Conservation (phyloP, 1,284 basidiomycete species). For the Ustilago trichophora region DNA sequence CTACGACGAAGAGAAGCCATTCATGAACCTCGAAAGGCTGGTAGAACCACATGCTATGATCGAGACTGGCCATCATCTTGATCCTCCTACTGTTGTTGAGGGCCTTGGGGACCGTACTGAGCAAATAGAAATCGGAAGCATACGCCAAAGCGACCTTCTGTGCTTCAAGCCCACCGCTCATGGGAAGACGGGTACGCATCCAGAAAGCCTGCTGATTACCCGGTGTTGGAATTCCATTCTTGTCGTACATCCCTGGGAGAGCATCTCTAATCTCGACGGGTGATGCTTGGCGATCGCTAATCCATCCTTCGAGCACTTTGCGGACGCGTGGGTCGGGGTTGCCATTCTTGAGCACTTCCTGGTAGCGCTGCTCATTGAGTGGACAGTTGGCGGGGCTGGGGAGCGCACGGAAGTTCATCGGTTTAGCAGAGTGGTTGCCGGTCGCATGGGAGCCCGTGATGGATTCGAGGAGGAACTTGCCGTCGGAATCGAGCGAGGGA, state of each 20-base stretch:
- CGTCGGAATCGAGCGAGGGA: constrained; percentile 37
- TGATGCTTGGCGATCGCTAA: constrained; percentile 49
- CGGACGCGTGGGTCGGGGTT: constrained; percentile 26
- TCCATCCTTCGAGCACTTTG: constrained; percentile 44
- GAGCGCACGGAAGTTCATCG: constrained; percentile 35
- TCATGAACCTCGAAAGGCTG: constrained; percentile 58
- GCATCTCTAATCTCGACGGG: constrained; percentile 62
- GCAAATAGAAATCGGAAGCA: constrained; percentile 58
- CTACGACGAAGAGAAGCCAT: constrained; percentile 61
- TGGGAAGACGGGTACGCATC: constrained; percentile 53
- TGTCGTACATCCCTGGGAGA: constrained; percentile 59
- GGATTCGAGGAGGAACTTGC: constrained; percentile 13
- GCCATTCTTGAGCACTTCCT: constrained; percentile 29
- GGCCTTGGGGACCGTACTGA: constrained; percentile 58
- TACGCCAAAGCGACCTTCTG: constrained; percentile 63
- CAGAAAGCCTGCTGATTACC: constrained; percentile 62
- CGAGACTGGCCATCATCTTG: constrained; percentile 64
- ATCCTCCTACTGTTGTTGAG: constrained; percentile 41
- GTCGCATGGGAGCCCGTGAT: constrained; percentile 41
- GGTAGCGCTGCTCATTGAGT: constrained; percentile 53
- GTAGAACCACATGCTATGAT: constrained; percentile 66
- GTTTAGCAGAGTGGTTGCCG: constrained; percentile 31
- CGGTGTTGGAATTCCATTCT: constrained; percentile 49
- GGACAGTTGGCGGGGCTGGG: constrained; percentile 42
- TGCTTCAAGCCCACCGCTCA: constrained; percentile 46